These are phyloP conservation scores for Gossypium ekmanianum DNA, from an alignment of 345 rosid species.

Conservation along the genomic window DNA sequence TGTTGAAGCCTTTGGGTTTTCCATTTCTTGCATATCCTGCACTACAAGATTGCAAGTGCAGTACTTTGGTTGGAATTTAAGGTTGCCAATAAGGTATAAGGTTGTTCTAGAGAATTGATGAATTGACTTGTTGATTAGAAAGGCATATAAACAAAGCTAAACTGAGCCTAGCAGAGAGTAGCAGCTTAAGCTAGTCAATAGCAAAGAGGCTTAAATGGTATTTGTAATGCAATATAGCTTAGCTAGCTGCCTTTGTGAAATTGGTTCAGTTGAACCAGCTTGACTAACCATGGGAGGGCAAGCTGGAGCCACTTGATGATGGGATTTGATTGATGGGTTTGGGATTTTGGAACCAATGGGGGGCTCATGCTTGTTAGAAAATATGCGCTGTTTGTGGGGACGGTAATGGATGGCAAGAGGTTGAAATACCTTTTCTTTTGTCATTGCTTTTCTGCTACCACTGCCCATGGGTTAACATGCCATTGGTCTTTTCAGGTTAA, in stretches of 20 bases:
- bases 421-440: background rate
- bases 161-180: background rate
- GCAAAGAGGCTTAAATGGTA: background rate
- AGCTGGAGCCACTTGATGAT: constrained; percentile 9
- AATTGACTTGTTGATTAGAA: constrained; percentile 28
- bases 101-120: constrained; percentile 5
- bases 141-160: constrained; percentile 17
- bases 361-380: constrained; percentile 27
- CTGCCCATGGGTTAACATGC: constrained; percentile 20
- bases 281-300: background rate
- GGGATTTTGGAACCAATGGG: constrained; percentile 41
- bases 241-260: background rate
- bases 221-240: background rate
- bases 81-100: constrained; percentile 15
- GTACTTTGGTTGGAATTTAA: constrained; percentile 17
- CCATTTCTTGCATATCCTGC: constrained; percentile 35
- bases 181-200: background rate
- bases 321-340: constrained; percentile 55
- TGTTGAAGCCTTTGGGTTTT: constrained; percentile 32
- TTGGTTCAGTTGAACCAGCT: constrained; percentile 1
- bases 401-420: constrained; percentile 40
- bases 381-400: constrained; percentile 42
- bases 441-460: constrained; percentile 11
- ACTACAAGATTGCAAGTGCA: constrained; percentile 5
- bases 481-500: constrained; percentile 17